phyloP scores from a whole-genome alignment of 208 protist genomes.

The Trypanosoma scelopori region DNA sequence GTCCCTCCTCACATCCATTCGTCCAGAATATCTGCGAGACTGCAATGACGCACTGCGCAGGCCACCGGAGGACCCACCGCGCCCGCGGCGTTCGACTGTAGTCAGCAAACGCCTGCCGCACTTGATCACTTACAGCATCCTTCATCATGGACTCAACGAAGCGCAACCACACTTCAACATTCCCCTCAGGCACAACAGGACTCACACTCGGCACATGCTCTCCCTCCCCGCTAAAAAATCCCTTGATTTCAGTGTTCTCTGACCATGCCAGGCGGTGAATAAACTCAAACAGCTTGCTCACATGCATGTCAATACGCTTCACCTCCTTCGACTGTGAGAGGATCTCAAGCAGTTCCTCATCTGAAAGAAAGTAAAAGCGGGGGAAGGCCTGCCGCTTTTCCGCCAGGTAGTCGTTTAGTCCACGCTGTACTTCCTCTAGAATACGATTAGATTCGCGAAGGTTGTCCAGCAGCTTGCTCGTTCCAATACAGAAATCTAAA shows the following conservation, averaged over 20 bases:
- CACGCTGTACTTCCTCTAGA: conserved; percentile 96
- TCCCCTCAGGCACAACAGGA: conserved; percentile 88
- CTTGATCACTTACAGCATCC: conserved; percentile 76
- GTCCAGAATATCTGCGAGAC: conserved; percentile 96
- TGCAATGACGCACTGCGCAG: conserved; percentile 92
- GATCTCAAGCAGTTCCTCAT: conserved; percentile 95
- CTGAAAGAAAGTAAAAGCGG: conserved; percentile 93
- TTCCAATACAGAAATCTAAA: conserved; percentile 92
- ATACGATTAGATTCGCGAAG: conserved; percentile 93
- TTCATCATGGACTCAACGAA: conserved; percentile 95
- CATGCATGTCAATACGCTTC: conserved; percentile 93
- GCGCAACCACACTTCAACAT: conserved; percentile 96
- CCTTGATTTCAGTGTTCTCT: conserved; percentile 75
- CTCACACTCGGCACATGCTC: conserved; percentile 90
- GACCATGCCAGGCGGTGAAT: conserved; percentile 89
- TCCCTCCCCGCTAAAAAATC: conserved; percentile 93
- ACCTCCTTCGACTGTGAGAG: conserved; percentile 96
- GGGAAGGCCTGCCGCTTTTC: conserved; percentile 95
- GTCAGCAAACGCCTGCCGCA: conserved; percentile 54
- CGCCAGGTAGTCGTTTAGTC: conserved; percentile 96
- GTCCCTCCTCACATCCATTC: conserved; percentile 90
- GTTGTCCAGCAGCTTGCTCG: conserved; percentile 93
- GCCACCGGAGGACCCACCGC: conserved; percentile 91
- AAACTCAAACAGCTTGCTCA: conserved; percentile 96
- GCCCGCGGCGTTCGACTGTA: conserved; percentile 69